Evolutionary conservation across 2,329 filamentous ascomycete species (phyloP).

Genomic region (Cercospora sojina): DNA sequence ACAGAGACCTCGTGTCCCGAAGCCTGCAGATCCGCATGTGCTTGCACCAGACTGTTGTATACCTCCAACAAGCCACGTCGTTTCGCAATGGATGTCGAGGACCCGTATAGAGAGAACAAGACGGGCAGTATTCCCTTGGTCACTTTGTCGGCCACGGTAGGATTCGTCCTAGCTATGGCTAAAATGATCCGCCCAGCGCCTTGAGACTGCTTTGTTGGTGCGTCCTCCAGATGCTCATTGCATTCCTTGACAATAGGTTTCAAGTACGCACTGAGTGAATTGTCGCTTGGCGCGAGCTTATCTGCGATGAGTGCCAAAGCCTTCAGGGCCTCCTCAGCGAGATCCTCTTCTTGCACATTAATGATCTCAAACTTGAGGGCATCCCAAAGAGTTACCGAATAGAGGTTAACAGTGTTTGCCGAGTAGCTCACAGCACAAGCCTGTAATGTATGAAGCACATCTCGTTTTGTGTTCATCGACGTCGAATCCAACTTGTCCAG

Average conservation of each 20-base stretch:
- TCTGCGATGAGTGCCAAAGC: conserved; percentile 56
- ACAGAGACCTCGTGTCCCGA: conserved; percentile 44
- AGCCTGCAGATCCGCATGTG: conserved; percentile 52
- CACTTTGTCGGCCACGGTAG: conserved; percentile 55
- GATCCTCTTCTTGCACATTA: conserved; percentile 64
- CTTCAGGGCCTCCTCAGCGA: conserved; percentile 59
- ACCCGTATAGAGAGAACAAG: conserved; percentile 60
- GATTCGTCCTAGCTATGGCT: conserved; percentile 56
- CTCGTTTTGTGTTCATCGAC: conserved; percentile 66
- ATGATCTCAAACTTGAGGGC: conserved; percentile 68
- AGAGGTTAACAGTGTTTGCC: conserved; percentile 58
- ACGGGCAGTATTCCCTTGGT: conserved; percentile 57
- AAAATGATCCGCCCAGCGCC: conserved; percentile 62
- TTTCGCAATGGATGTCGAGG: conserved; percentile 61
- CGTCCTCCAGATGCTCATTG: conserved; percentile 66
- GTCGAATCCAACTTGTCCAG: conserved; percentile 69
- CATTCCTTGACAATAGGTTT: conserved; percentile 65
- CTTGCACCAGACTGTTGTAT: conserved; percentile 57
- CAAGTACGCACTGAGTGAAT: conserved; percentile 55
- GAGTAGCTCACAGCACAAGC: conserved; percentile 62
- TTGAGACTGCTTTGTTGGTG: conserved; percentile 66
- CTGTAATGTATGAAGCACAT: conserved; percentile 62
- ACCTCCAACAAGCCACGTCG: conserved; percentile 63
- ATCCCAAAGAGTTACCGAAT: conserved; percentile 66
- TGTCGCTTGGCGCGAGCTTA: conserved; percentile 53